phyloP scores from a whole-genome alignment of 139 green algal genomes.

The Chlamydomonas asymmetrica region DNA sequence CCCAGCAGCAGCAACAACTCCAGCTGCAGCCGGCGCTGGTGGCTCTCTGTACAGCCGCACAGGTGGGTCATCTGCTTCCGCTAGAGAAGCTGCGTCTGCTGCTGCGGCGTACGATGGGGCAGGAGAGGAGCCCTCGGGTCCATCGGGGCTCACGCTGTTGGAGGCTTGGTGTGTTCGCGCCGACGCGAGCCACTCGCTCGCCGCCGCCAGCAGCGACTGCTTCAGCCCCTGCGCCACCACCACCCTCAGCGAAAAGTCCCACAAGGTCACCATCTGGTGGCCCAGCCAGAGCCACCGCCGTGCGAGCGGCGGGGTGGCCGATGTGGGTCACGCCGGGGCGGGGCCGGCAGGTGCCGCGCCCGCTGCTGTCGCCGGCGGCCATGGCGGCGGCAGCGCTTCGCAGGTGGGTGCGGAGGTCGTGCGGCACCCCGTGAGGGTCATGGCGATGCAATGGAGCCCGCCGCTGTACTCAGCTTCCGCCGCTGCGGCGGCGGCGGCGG shows the following conservation, averaged over 20 bases:
- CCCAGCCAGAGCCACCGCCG: background rate
- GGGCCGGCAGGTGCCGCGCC: background rate
- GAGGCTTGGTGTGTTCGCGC: slow-evolving; percentile 39
- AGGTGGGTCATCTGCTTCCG: background rate
- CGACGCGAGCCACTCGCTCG: slow-evolving; percentile 37
- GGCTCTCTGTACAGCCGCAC: background rate
- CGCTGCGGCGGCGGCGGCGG: background rate
- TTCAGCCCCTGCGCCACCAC: slow-evolving; percentile 51
- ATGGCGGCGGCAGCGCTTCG: background rate
- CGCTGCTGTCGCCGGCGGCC: background rate
- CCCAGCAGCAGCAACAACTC: slow-evolving; percentile 5
- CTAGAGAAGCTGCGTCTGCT: background rate
- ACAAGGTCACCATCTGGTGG: slow-evolving; percentile 62
- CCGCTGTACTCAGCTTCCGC: slow-evolving; percentile 12
- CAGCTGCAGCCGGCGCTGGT: background rate
- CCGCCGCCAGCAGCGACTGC: slow-evolving; percentile 42
- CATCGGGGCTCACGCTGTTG: slow-evolving; percentile 1
- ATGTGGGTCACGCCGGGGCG: background rate
- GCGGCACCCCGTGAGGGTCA: slow-evolving; percentile 40
- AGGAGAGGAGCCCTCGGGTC: background rate
- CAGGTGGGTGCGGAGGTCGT: slow-evolving; percentile 47
- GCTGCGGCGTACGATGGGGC: background rate
- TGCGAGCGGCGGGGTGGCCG: background rate
- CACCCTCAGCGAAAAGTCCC: background rate
- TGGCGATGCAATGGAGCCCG: slow-evolving; percentile 52